phyloP scores from a whole-genome alignment of 202 grass and related monocot species.

The Cymbopogon flexuosus region DNA sequence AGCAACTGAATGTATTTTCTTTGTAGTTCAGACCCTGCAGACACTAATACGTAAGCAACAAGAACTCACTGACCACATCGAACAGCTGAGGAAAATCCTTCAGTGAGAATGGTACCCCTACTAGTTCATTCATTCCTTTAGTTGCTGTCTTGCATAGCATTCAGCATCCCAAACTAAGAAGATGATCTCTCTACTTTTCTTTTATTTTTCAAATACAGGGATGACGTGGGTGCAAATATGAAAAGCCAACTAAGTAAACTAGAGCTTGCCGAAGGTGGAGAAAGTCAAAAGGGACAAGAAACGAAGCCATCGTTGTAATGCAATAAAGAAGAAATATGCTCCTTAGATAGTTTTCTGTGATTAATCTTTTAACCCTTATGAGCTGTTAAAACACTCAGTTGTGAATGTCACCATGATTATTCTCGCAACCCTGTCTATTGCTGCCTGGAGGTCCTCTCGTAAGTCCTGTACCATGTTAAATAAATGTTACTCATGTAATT shows the following conservation, averaged over 20 bases:
- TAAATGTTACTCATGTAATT: slow-evolving; percentile 6
- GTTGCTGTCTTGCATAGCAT: not conserved
- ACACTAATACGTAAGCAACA: slow-evolving; percentile 57
- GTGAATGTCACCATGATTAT: not conserved
- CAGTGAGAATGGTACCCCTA: slow-evolving; percentile 32
- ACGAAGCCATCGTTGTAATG: not conserved
- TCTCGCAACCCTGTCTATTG: not conserved
- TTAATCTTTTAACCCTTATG: not conserved
- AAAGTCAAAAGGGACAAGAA: not conserved
- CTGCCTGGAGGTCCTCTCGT: not conserved
- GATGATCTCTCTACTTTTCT: not conserved
- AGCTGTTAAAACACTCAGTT: not conserved
- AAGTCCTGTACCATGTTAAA: not conserved
- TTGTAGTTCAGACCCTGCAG: slow-evolving; percentile 49
- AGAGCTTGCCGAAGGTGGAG: not conserved
- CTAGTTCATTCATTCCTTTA: slow-evolving; percentile 3
- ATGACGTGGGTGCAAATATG: not conserved
- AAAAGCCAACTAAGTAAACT: not conserved
- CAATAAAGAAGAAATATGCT: not conserved
- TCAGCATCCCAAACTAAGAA: not conserved
- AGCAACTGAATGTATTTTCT: slow-evolving; percentile 19
- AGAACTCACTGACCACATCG: slow-evolving; percentile 54
- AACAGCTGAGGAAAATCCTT: slow-evolving; percentile 54
- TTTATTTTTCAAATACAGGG: slow-evolving; percentile 21
- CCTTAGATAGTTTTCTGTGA: not conserved